Evolutionary conservation across 352 stramenopile genomes (phyloP).

Genomic region (Phytopythium aichiense): DNA sequence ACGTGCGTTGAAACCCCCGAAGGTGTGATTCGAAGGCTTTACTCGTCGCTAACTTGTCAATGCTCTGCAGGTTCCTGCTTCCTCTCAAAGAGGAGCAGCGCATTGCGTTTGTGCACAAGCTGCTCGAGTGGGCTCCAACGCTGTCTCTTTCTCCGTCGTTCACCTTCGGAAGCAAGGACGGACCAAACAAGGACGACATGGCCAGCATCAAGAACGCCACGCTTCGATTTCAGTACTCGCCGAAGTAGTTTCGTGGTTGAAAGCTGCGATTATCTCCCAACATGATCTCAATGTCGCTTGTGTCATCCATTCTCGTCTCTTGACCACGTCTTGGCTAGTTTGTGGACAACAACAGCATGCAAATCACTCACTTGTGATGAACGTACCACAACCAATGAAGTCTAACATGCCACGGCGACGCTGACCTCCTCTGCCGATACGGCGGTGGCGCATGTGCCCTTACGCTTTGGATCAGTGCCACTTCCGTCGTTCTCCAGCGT

Average conservation of each 20-base stretch:
- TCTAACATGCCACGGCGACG: background rate
- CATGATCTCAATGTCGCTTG: background rate
- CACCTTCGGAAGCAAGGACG: constrained; percentile 18
- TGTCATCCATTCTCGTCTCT: background rate
- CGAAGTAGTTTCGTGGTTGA: background rate
- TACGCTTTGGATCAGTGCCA: background rate
- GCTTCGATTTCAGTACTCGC: constrained; percentile 42
- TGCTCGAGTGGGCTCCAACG: constrained; percentile 47
- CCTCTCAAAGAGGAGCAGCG: constrained; percentile 68
- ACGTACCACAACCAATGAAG: background rate
- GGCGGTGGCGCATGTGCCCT: background rate
- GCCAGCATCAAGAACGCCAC: constrained; percentile 51
- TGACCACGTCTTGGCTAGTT: background rate
- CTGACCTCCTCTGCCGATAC: background rate
- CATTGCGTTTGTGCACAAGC: constrained; percentile 57
- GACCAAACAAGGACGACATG: constrained; percentile 42
- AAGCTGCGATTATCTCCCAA: background rate
- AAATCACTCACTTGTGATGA: background rate
- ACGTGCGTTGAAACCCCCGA: constrained; percentile 33
- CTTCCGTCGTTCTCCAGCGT: constrained; percentile 21
- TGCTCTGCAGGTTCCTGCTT: constrained; percentile 51
- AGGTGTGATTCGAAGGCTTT: too few relatives aligned
- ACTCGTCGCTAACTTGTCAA: background rate
- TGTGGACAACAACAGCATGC: background rate
- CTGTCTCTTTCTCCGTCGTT: constrained; percentile 35